These are phyloP conservation scores for Alternaria angustiovoidea DNA, from an alignment of 2,329 filamentous ascomycete species.

Conservation along the genomic window DNA sequence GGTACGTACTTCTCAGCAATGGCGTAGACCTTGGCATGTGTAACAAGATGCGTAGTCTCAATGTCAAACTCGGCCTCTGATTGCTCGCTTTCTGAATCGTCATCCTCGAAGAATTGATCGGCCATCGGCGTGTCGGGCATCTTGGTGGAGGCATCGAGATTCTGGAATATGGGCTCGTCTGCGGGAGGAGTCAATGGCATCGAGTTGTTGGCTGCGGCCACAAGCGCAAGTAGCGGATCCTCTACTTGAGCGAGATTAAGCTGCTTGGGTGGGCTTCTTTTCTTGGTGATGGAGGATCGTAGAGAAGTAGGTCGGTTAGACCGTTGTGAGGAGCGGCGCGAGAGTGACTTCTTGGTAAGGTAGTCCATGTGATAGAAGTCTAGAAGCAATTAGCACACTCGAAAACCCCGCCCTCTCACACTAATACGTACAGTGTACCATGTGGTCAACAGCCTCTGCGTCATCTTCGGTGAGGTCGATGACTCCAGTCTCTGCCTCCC, in stretches of 20 bases:
- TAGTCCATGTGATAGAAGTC: conserved; percentile 55
- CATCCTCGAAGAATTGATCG: conserved; percentile 46
- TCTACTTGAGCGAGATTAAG: conserved; percentile 46
- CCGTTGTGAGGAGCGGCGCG: conserved; percentile 42
- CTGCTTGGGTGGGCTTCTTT: conserved; percentile 33
- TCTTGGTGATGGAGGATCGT: conserved; percentile 23
- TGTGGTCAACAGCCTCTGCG: conserved; percentile 52
- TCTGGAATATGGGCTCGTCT: conserved; percentile 33
- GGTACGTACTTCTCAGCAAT: conserved; percentile 58
- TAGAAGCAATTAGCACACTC: conserved; percentile 31
- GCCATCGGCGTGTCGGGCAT: conserved; percentile 41
- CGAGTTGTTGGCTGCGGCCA: conserved; percentile 33
- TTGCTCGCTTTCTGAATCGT: conserved; percentile 38
- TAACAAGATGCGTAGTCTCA: conserved; percentile 54
- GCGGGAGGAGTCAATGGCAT: conserved; percentile 38
- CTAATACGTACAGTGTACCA: conserved; percentile 50
- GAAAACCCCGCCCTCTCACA: conserved; percentile 3
- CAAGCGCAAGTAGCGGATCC: conserved; percentile 50
- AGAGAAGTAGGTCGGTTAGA: conserved; percentile 35
- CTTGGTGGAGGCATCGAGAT: conserved; percentile 37
- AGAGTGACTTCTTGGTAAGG: conserved; percentile 43
- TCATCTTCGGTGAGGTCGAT: conserved; percentile 54
- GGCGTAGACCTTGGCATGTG: conserved; percentile 59
- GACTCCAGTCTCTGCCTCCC: conserved; percentile 47
- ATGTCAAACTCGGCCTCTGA: conserved; percentile 47